Evolutionary conservation across 2,329 filamentous ascomycete genomes (phyloP), one percentile per base, ranked within the genome.

Genomic region (Epichloe gansuensis): DNA sequence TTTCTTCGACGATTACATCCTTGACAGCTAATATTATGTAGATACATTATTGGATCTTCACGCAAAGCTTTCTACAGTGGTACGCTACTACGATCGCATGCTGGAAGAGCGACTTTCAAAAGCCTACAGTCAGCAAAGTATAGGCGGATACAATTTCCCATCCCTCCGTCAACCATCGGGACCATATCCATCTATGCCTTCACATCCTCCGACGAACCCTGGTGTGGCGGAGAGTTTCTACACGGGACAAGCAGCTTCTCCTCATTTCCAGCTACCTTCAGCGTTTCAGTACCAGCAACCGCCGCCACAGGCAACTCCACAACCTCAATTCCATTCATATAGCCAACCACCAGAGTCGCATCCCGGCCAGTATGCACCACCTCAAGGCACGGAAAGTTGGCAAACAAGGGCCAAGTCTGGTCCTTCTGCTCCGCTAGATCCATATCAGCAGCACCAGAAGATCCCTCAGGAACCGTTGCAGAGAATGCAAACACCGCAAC

Each of bases 21-120:
- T 11, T 21, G 27, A 31, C 21, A 27, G 41, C 48, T 50, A 23
- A 50, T 8, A 17, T 2, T 31, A 44, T 12, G 21, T 42, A 93
- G 90, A 98, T 66, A 93, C 91, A 0, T 76, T 98, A 9, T 78
- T 97, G 25, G 93, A 98, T 66, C 74, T 98, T 0, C 93, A 98
- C 65, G 87, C 89, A 17, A 98, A 98, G 66, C 74, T 98, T 25
- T 93, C 91, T 0, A 96, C 91, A 0, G 93, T 97, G 27, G 93
- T 98, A 5, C 82, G 93, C 36, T 97, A 97, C 65, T 98, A 98
- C 64, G 93, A 98, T 67, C 83, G 89, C 41, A 97, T 98, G 93
- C 77, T 98, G 15, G 93, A 98, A 68, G 93, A 98, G 57, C 82
- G 93, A 40, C 75, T 98, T 27, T 95, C 89, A 8, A 94, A 86